Base-by-base conservation (phyloP, 1,284 basidiomycete species). In the Phellinidium pouzarii region DNA sequence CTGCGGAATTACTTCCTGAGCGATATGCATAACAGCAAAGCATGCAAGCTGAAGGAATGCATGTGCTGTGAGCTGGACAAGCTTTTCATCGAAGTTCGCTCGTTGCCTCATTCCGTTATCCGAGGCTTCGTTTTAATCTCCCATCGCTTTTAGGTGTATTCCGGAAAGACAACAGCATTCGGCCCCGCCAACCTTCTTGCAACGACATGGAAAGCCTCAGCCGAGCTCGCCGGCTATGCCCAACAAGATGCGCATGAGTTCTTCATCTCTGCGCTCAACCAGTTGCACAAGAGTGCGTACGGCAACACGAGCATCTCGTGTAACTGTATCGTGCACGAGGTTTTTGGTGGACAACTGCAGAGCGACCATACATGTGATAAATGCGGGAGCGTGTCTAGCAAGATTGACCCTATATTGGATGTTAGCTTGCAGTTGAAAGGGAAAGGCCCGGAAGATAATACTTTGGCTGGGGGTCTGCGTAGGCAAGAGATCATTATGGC, bases 231-330 rank as follows among this genome's bases (percentile, higher is more conserved):
- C 6, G 92, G 91, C 1, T 90, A 97, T 60, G 84, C 91, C 0
- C 95, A 99, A 67, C 95, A 97, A 63, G 94, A 94, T 59, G 91
- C 92, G 0, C 91, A 95, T 68, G 92, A 94, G 68, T 91, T 88
- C 65, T 91, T 94, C 68, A 86, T 92, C 51, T 78, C 84, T 19
- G 79, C 82, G 0, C 71, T 93, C 17, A 90, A 91, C 60, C 82
- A 89, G 58, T 87, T 94, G n/a, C 91, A 94, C 64, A 73, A 75
- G n/a, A 85, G 80, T 27, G 84, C 82, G 19, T 79, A 81, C 42
- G 87, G 84, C 0, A 81, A 76, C 12, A 85, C 84, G 0, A 80
- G 79, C 54, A 75, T 86, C 37, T 77, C 79, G 25, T 98, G 94
- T 67, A 91, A 88, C 58, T 98, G 94, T 64, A 85, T 96, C 59